Base-by-base conservation (phyloP, 805 yeast species). In the Candida ponderosae region DNA sequence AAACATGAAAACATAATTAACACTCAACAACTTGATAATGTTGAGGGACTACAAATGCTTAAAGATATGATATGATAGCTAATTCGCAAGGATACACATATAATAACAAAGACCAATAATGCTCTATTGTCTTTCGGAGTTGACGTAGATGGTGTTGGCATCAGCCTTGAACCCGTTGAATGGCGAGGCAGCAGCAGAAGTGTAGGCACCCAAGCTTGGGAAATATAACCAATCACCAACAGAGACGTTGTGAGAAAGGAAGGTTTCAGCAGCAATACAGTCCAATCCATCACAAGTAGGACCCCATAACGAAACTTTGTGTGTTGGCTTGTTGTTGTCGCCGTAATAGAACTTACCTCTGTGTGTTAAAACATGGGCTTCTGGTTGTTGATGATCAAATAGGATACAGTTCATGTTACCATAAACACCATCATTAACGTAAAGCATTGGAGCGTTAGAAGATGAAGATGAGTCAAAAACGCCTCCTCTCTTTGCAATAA, bases 281-380 rank as follows among this genome's bases (percentile, higher is more conserved):
- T 90, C 98, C 44, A 90, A 68, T 4, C 97, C 97, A 62, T 90
- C 98, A 64, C 98, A 90, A 16, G 97, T 90, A 32, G 97, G 98
- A 6, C 98, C 98, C 98, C 98, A 90, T 42, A 93, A 71, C 4
- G 95, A 84, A 37, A 73, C 81, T 32, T 57, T 58, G 44, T 58
- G 51, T 31, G 29, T 10, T 27, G 21, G 21, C 28, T 38, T 5
- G 42, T 29, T 14, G 27, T 36, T 14, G 31, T 58, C 65, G 37
- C 49, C 51, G 47, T 68, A 72, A 42, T 60, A 59, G 54, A 69
- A 74, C 32, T 65, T 54, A 31, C 70, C 69, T 29, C 66, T 59
- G 43, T 77, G 79, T 33, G 76, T 67, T 41, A 89, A 66, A 6
- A 85, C 82, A 45, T 65, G 66, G 10, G 95, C 83, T 29, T 59